Evolutionary conservation across 2,329 filamentous ascomycete species (phyloP).

Genomic region (Fusarium sp.): DNA sequence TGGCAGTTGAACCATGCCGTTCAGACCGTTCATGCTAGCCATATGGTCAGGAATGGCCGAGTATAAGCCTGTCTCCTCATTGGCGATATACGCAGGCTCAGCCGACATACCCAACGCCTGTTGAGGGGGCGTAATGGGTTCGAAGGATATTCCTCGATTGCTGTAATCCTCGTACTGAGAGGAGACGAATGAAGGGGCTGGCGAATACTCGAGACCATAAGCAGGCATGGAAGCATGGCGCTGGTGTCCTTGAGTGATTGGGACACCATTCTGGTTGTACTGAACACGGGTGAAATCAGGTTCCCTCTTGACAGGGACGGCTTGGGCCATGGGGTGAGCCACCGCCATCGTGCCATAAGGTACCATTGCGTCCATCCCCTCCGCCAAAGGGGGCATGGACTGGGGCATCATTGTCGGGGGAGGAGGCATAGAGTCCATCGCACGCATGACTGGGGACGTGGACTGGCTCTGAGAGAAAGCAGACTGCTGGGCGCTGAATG

Average conservation of each 20-base stretch:
- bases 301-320: slow-evolving; percentile 83
- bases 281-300: slow-evolving; percentile 84
- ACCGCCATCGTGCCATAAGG: slow-evolving; percentile 77
- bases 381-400: slow-evolving; percentile 66
- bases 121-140: slow-evolving; percentile 96
- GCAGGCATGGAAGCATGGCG: slow-evolving; percentile 98
- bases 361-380: slow-evolving; percentile 79
- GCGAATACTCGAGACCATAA: slow-evolving; percentile 95
- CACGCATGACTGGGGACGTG: slow-evolving; percentile 88
- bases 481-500: slow-evolving; percentile 84
- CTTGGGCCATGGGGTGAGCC: slow-evolving; percentile 75
- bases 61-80: slow-evolving; percentile 96
- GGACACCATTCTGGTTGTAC: slow-evolving; percentile 93
- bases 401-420: slow-evolving; percentile 83
- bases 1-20: slow-evolving; percentile 90
- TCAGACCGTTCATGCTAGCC: slow-evolving; percentile 77
- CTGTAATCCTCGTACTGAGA: slow-evolving; percentile 99
- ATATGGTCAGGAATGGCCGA: slow-evolving; percentile 92
- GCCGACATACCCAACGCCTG: slow-evolving; percentile 83
- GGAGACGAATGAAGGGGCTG: slow-evolving; percentile 97
- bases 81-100: slow-evolving; percentile 97
- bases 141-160: slow-evolving; percentile 94
- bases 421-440: slow-evolving; percentile 94
- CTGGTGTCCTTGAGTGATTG: slow-evolving; percentile 84
- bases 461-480: slow-evolving; percentile 81